Conservation (phyloP, 768 basidiomycete species). For the Chlorophyllum brunneum region DNA sequence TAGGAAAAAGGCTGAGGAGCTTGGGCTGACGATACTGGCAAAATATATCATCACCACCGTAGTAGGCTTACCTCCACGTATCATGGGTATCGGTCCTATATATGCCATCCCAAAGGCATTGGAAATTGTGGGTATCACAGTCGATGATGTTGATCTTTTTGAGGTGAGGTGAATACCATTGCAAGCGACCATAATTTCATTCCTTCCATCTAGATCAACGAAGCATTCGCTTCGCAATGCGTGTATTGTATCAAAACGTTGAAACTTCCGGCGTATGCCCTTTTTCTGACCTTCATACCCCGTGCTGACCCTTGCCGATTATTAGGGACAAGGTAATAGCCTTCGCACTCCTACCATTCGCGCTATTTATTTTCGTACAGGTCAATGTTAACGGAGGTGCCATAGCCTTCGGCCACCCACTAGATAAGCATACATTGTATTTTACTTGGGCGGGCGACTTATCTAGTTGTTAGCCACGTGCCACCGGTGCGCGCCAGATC, state of each 20-base stretch:
- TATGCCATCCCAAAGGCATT: constrained; percentile 81
- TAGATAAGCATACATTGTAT: constrained; percentile 52
- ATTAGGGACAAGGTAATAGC: constrained; percentile 33
- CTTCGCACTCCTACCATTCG: neutral
- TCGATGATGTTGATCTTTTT: constrained; percentile 73
- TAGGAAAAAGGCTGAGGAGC: constrained; percentile 69
- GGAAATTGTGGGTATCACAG: constrained; percentile 57
- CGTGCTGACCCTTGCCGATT: neutral
- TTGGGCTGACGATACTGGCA: constrained; percentile 70
- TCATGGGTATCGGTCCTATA: constrained; percentile 87
- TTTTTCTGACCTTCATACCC: neutral
- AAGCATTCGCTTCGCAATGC: constrained; percentile 85
- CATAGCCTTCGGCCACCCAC: constrained; percentile 80
- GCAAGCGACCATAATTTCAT: neutral
- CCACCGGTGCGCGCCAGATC: constrained; percentile 82
- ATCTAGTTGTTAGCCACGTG: constrained; percentile 40
- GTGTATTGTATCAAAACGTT: constrained; percentile 70
- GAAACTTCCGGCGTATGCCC: constrained; percentile 42
- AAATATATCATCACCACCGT: constrained; percentile 76
- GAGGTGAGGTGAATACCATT: constrained; percentile 45
- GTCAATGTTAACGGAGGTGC: constrained; percentile 91
- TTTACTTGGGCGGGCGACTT: constrained; percentile 17
- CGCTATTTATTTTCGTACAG: constrained; percentile 23
- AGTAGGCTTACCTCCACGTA: constrained; percentile 68
- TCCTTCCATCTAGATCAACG: constrained; percentile 62